Evolutionary conservation across 495 filamentous ascomycete genomes (phyloP).

Genomic region (Penicillium canescens): DNA sequence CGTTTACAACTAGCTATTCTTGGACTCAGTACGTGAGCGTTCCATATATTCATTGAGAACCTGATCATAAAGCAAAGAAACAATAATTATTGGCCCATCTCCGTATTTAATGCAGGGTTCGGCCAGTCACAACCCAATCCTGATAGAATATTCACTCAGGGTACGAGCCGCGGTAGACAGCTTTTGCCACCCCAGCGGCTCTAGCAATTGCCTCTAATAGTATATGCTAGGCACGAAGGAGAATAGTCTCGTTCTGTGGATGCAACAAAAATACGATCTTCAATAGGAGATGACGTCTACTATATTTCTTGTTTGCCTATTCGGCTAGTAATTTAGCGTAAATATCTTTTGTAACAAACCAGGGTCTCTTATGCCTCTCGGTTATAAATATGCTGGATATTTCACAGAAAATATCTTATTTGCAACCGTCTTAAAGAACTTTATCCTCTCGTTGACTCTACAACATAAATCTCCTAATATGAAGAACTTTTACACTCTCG

Average conservation of each 20-base stretch:
- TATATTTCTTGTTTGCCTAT: not conserved
- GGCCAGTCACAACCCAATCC: no score
- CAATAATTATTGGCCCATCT: no score
- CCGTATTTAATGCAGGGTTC: no score
- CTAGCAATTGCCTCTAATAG: not conserved
- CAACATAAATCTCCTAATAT: conserved; percentile 15
- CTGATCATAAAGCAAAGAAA: no score
- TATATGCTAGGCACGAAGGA: not conserved
- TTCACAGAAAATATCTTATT: not conserved
- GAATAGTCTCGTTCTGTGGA: not conserved
- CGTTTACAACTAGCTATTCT: conserved; percentile 6
- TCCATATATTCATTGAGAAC: not conserved
- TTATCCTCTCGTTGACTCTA: not conserved
- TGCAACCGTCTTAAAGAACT: not conserved
- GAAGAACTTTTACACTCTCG: conserved; percentile 30
- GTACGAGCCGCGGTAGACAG: no score
- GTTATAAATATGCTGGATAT: not conserved
- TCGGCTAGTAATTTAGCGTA: not conserved
- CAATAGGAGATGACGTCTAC: conserved; percentile 5
- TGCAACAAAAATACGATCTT: not conserved
- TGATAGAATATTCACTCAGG: no score
- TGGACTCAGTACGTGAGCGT: not conserved
- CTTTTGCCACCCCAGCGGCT: no score
- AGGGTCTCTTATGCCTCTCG: not conserved
- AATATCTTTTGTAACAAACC: not conserved